Evolutionary conservation across 768 basidiomycete genomes (phyloP).

Genomic region (Boletus huronensis): DNA sequence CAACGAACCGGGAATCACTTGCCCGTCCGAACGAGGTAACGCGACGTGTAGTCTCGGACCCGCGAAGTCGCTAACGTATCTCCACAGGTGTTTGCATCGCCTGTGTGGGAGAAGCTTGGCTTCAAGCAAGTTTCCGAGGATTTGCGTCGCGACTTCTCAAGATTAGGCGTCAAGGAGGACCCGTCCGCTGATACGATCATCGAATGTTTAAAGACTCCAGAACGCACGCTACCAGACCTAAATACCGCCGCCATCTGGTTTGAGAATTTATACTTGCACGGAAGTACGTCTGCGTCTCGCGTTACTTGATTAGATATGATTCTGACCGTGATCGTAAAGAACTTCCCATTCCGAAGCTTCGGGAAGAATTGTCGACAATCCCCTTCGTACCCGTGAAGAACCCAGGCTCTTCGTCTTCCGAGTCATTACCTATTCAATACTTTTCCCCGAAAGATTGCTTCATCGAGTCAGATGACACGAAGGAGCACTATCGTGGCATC

Average conservation of each 20-base stretch:
- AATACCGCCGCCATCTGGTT: constrained; percentile 6
- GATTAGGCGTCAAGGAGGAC: constrained; percentile 10
- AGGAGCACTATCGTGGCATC: constrained; percentile 6
- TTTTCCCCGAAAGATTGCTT: constrained; percentile 13
- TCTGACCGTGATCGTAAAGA: constrained; percentile 3
- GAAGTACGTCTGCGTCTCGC: constrained; percentile 3
- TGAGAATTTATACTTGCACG: not conserved
- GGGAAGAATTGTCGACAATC: constrained; percentile 5
- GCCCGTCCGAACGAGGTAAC: constrained; percentile 10
- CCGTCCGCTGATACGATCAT: constrained; percentile 1
- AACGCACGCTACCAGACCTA: not conserved
- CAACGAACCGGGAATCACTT: constrained; percentile 5
- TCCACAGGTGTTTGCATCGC: constrained; percentile 7
- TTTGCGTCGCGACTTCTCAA: constrained; percentile 5
- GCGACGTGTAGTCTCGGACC: not conserved
- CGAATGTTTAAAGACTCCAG: not conserved
- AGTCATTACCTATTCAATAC: not conserved
- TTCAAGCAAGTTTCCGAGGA: constrained; percentile 2
- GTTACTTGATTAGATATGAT: not conserved
- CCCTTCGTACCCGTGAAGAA: constrained; percentile 12
- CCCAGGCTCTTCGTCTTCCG: not conserved
- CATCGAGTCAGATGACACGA: not conserved
- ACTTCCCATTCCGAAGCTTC: constrained; percentile 2
- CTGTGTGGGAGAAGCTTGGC: constrained; percentile 7
- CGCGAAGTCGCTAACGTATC: not conserved